Percentiles rank a stretch among this genome's conserved stretches.
Conservation (phyloP, 192 early-diverging fungal genomes). For the Podila epicladia region DNA sequence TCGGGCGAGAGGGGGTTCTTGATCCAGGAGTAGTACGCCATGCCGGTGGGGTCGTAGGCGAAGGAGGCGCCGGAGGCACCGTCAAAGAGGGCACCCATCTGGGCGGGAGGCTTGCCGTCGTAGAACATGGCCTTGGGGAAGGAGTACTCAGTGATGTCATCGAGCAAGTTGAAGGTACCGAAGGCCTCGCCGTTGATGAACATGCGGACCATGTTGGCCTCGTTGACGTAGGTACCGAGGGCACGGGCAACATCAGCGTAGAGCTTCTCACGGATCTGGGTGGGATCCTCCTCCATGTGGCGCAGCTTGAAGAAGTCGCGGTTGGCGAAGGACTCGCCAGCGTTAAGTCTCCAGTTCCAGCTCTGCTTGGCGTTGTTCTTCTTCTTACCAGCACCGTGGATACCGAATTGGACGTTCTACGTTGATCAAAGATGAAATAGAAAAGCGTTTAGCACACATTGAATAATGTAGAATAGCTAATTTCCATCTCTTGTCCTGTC, state of each 20-base stretch:
- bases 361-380: constrained; percentile 63
- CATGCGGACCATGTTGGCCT: constrained; percentile 57
- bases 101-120: constrained; percentile 26
- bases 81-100: constrained; percentile 55
- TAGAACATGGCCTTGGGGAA: constrained; percentile 55
- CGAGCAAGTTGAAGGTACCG: constrained; percentile 60
- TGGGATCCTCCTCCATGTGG: constrained; percentile 61
- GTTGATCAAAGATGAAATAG: not conserved
- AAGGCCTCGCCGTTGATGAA: constrained; percentile 55
- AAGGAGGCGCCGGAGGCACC: constrained; percentile 58
- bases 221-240: constrained; percentile 55
- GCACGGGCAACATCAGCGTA: constrained; percentile 54
- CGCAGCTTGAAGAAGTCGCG: constrained; percentile 59
- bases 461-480: too few relatives aligned
- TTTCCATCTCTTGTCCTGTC: too few relatives aligned
- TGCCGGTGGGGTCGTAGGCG: constrained; percentile 28
- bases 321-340: constrained; percentile 23
- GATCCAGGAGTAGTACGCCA: constrained; percentile 34
- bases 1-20: constrained; percentile 40
- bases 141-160: constrained; percentile 56
- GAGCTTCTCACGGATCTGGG: constrained; percentile 61
- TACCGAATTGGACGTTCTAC: constrained; percentile 53
- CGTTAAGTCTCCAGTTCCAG: constrained; percentile 52
- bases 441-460: not conserved
- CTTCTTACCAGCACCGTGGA: constrained; percentile 58